Base-by-base conservation (phyloP, 2,329 filamentous ascomycete genomes). In the Beauveria australis region DNA sequence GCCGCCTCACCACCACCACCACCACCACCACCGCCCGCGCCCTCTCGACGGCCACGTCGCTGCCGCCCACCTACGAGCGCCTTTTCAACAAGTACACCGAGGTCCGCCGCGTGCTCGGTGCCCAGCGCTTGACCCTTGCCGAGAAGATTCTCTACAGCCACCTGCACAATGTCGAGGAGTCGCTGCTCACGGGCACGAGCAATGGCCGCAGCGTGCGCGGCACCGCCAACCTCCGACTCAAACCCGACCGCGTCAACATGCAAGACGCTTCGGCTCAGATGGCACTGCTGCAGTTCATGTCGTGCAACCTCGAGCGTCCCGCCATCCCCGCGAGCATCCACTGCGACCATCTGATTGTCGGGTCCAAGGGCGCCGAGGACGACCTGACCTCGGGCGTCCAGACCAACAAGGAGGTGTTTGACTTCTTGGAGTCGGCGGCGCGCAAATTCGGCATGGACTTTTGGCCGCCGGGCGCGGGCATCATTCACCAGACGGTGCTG, bases 131-230 rank as follows among this genome's bases (percentile, higher is more conserved):
- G 62, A 97, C 93, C 2, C 84, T 99, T 61, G 92, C 94, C 64
- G 94, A 99, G 78, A 99, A 99, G 83, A 97, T 99, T 69, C 83
- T 99, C 62, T 99, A 97, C 80, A 91, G 92, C 69, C 94, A 99
- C 77, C 81, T 99, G 65, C 88, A 94, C 76, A 89, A 91, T 70
- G 85, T 87, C 7, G 92, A 96, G 75, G 92, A 96, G 73, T 92
- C 91, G 43, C 84, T 99, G 58, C 80, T 96, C 63, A 85, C 84
- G 58, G 85, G 86, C 70, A 97, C 92, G 54, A 83, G 91, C 74
- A 91, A 92, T 82, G 93, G 92, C 66, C 84, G 84, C 56, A 83
- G 88, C 69, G 88, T 99, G 64, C 86, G 94, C 47, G 93, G 93
- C 66, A 86, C 86, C 71, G 92, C 92, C 55, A 97, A 96, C 73